A percentile compares a stretch with the other conserved stretches of the same genome.
These are phyloP conservation scores for Yarrowia divulgata DNA, from an alignment of 805 yeast genomes.

Conservation along the genomic window DNA sequence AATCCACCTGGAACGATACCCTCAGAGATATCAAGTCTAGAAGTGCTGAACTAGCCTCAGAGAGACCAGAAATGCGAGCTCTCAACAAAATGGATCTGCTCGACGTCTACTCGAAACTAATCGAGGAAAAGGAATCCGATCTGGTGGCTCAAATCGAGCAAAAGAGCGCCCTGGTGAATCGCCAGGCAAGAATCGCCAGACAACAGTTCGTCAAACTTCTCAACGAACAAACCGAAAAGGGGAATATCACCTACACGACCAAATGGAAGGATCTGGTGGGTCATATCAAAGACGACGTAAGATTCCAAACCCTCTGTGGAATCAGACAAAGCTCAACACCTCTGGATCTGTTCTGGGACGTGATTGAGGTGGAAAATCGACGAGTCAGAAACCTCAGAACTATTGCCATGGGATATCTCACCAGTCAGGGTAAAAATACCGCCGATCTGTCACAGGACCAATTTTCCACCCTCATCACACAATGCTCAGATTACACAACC, in stretches of 20 bases:
- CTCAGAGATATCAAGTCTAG: slow-evolving; percentile 33
- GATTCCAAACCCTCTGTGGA: slow-evolving; percentile 70
- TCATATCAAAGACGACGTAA: slow-evolving; percentile 59
- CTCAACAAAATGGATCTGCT: slow-evolving; percentile 69
- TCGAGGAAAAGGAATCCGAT: slow-evolving; percentile 49
- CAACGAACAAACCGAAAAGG: slow-evolving; percentile 48
- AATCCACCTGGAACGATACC: slow-evolving; percentile 53
- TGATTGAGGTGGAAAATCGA: slow-evolving; percentile 67
- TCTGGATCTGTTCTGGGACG: slow-evolving; percentile 76
- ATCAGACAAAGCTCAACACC: slow-evolving; percentile 75
- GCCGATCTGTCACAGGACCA: too few relatives aligned
- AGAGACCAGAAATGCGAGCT: slow-evolving; percentile 50
- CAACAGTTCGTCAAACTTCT: slow-evolving; percentile 62
- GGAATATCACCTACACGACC: slow-evolving; percentile 58
- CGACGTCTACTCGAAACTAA: slow-evolving; percentile 56
- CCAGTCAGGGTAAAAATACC: slow-evolving; percentile 39
- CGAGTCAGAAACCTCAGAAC: slow-evolving; percentile 65
- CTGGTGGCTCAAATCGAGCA: slow-evolving; percentile 46
- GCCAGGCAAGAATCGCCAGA: slow-evolving; percentile 68
- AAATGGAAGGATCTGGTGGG: slow-evolving; percentile 66
- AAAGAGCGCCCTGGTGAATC: not conserved
- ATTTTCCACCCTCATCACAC: too few relatives aligned
- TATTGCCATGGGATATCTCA: slow-evolving; percentile 45
- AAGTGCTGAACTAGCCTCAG: slow-evolving; percentile 41
- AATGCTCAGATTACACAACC: slow-evolving; percentile 40